phyloP scores from a whole-genome alignment of 345 rosid species.

The Trapa bicornis region DNA sequence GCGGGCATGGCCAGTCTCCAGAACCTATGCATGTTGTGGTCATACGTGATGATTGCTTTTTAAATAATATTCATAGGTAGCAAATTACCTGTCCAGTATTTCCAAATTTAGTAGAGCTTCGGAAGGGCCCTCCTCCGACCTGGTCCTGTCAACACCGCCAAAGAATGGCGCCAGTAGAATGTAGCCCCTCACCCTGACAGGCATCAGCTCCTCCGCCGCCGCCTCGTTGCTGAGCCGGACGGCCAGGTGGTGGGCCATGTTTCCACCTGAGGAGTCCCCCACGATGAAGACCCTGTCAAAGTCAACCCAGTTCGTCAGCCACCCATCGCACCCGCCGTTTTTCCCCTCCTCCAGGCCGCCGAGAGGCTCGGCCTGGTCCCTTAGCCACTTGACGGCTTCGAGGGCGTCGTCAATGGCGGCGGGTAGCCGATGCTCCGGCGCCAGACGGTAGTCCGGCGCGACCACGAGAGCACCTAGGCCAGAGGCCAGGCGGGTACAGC shows the following conservation, averaged over 20 bases:
- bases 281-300: slow-evolving; percentile 44
- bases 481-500: slow-evolving; percentile 49
- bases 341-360: no score
- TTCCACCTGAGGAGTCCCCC: slow-evolving; percentile 92
- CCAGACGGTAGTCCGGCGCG: slow-evolving; percentile 64
- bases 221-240: slow-evolving; percentile 36
- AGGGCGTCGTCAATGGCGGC: slow-evolving; percentile 58
- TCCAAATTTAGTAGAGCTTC: slow-evolving; percentile 53
- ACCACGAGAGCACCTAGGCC: slow-evolving; percentile 45
- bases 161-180: slow-evolving; percentile 76
- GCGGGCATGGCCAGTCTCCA: slow-evolving; percentile 74
- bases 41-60: background rate
- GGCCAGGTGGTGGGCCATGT: slow-evolving; percentile 74
- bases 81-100: slow-evolving; percentile 55
- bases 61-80: background rate
- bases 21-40: slow-evolving; percentile 27
- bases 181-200: slow-evolving; percentile 65
- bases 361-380: slow-evolving; percentile 7
- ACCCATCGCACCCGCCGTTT: slow-evolving; percentile 8
- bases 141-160: slow-evolving; percentile 63
- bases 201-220: slow-evolving; percentile 17
- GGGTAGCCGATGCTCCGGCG: slow-evolving; percentile 76
- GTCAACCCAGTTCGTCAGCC: slow-evolving; percentile 40
- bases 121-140: slow-evolving; percentile 62
- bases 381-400: slow-evolving; percentile 25